A percentile compares a stretch with the other conserved stretches of the same genome.
phyloP scores from a whole-genome alignment of 768 basidiomycete species.

The Lanmaoa pseudosensibilis region DNA sequence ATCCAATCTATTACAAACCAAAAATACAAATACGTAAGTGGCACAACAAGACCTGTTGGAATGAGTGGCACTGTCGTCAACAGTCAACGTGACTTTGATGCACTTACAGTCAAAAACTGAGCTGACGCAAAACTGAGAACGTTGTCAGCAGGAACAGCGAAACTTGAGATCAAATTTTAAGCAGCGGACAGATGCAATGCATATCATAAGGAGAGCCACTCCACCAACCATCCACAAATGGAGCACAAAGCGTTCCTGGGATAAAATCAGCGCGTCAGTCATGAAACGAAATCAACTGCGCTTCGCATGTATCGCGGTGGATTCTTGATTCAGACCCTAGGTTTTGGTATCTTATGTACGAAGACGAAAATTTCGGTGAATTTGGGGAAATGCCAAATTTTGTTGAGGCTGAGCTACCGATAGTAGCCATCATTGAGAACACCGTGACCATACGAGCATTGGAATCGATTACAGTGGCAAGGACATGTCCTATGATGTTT shows the following conservation, averaged over 20 bases:
- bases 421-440: too few species aligned
- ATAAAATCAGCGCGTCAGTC: neutral
- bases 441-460: too few species aligned
- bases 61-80: neutral
- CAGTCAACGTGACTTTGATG: too few species aligned
- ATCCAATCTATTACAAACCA: neutral
- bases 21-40: neutral
- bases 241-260: neutral
- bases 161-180: neutral
- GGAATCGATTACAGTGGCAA: too few species aligned
- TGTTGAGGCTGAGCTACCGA: neutral
- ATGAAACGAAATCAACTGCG: neutral
- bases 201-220: neutral
- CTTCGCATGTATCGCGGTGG: neutral
- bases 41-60: neutral
- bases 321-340: neutral
- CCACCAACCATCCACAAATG: neutral
- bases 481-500: too few species aligned
- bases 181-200: neutral
- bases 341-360: neutral
- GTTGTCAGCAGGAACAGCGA: neutral
- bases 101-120: neutral
- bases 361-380: neutral
- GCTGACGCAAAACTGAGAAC: neutral
- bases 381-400: neutral